A percentile compares a stretch with the other conserved stretches of the same genome.
Evolutionary conservation across 2,329 filamentous ascomycete species (phyloP).

Genomic region (Nemania sp.): DNA sequence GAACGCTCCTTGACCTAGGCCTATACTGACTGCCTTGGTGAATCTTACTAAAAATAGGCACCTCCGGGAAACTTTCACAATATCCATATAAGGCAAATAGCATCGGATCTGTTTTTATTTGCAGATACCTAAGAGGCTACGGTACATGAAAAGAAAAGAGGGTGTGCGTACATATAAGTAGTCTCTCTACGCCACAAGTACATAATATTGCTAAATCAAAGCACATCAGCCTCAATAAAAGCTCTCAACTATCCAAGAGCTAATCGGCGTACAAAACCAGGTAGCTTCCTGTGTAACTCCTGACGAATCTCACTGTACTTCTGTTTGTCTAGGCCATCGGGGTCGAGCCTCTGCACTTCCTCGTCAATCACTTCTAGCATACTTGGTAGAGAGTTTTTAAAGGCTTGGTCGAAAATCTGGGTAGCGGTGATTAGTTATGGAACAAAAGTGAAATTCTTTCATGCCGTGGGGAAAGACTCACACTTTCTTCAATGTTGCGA

Average conservation of each 20-base stretch:
- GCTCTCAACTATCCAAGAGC: not conserved
- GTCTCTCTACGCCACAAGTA: too few species aligned
- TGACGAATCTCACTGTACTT: not conserved
- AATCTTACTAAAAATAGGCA: too few species aligned
- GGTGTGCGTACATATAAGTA: too few species aligned
- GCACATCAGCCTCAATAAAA: not conserved
- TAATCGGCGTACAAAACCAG: not conserved
- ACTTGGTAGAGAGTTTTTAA: not conserved
- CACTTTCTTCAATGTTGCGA: not conserved
- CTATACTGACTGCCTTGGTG: too few species aligned
- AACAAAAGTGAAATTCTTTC: not conserved
- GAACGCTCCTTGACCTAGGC: too few species aligned
- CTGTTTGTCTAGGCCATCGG: not conserved
- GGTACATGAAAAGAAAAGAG: too few species aligned
- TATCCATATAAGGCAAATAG: too few species aligned
- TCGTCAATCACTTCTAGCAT: not conserved
- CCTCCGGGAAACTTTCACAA: too few species aligned
- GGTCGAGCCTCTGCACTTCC: not conserved
- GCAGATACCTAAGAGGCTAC: too few species aligned
- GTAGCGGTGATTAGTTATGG: not conserved
- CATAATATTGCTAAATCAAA: too few species aligned
- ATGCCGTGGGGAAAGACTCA: not conserved
- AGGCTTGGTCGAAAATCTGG: not conserved
- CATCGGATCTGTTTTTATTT: too few species aligned
- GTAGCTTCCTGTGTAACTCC: not conserved